Percentiles rank a stretch among this genome's conserved stretches.
These are phyloP conservation scores for Coffea eugenioides DNA, from an alignment of 257 asterid species.

Conservation along the genomic window DNA sequence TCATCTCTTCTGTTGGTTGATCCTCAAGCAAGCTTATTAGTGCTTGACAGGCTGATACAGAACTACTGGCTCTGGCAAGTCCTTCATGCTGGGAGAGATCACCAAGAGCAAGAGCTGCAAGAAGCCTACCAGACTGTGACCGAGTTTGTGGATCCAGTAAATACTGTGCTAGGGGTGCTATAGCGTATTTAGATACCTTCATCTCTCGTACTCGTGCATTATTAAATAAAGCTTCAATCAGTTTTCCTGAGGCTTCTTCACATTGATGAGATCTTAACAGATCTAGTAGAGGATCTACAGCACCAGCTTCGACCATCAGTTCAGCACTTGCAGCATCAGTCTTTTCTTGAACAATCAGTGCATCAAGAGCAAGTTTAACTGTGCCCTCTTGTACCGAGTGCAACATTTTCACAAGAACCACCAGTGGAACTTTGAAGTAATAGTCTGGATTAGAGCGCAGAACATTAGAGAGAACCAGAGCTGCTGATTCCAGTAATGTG, in stretches of 20 bases:
- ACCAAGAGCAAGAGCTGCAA: slow-evolving; percentile 84
- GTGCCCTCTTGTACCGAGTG: slow-evolving; percentile 48
- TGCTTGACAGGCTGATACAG: slow-evolving; percentile 81
- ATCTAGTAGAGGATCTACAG: slow-evolving; percentile 72
- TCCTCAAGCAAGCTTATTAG: slow-evolving; percentile 59
- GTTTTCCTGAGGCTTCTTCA: slow-evolving; percentile 68
- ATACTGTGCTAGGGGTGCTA: slow-evolving; percentile 84
- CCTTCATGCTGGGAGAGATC: slow-evolving; percentile 91
- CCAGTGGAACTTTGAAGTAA: slow-evolving; percentile 58
- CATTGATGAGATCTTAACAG: slow-evolving; percentile 77
- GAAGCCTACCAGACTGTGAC: slow-evolving; percentile 64
- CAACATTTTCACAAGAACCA: slow-evolving; percentile 75
- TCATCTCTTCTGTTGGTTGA: slow-evolving; percentile 77
- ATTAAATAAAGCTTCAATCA: slow-evolving; percentile 70
- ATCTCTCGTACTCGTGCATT: slow-evolving; percentile 60
- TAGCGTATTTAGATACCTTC: slow-evolving; percentile 75
- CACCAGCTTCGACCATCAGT: slow-evolving; percentile 82
- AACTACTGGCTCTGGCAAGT: slow-evolving; percentile 71
- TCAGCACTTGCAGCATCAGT: slow-evolving; percentile 57
- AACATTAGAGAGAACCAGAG: slow-evolving; percentile 66
- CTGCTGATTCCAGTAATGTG: slow-evolving; percentile 75
- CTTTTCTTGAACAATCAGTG: slow-evolving; percentile 69
- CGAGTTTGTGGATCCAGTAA: slow-evolving; percentile 82
- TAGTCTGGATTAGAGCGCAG: slow-evolving; percentile 51
- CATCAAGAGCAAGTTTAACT: slow-evolving; percentile 56